Evolutionary conservation across 805 yeast genomes (phyloP).

Genomic region (Candida xyloterini): DNA sequence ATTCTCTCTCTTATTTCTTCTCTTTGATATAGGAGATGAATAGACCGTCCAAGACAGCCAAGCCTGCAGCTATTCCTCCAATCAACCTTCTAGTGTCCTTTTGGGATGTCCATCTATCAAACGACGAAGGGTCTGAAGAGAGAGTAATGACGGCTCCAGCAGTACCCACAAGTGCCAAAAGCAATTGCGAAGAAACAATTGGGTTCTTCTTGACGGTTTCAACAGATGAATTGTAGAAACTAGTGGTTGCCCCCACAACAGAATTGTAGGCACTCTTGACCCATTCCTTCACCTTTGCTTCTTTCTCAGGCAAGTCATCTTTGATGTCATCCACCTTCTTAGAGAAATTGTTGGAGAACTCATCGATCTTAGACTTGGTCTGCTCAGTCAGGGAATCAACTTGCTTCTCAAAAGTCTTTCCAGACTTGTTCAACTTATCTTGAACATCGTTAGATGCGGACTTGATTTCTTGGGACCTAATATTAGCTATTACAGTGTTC

Average conservation of each 20-base stretch:
- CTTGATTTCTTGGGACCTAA: conserved; percentile 16
- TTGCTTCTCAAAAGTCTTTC: conserved; percentile 14
- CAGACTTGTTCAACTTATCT: conserved; percentile 12
- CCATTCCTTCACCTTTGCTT: conserved; percentile 17
- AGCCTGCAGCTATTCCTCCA: conserved; percentile 14
- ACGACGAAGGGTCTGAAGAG: conserved; percentile 16
- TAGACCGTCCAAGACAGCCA: conserved; percentile 19
- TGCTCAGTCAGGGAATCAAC: conserved; percentile 17
- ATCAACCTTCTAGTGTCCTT: conserved; percentile 10
- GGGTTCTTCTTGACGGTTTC: conserved; percentile 22
- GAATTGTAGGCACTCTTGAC: conserved; percentile 14
- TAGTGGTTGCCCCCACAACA: conserved; percentile 11
- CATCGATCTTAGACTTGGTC: conserved; percentile 18
- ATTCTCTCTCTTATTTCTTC: conserved; percentile 9
- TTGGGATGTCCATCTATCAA: conserved; percentile 11
- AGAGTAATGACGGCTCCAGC: conserved; percentile 17
- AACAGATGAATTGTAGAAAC: conserved; percentile 13
- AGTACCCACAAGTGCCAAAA: conserved; percentile 22
- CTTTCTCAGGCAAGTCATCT: conserved; percentile 20
- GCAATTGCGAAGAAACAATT: conserved; percentile 21
- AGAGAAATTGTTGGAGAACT: conserved; percentile 13
- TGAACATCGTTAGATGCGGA: conserved; percentile 17
- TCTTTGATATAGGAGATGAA: conserved; percentile 17
- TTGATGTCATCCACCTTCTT: conserved; percentile 22
- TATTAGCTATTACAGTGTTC: neutral